phyloP scores from a whole-genome alignment of 352 stramenopile genomes.

The Phytophthora agathidicida region DNA sequence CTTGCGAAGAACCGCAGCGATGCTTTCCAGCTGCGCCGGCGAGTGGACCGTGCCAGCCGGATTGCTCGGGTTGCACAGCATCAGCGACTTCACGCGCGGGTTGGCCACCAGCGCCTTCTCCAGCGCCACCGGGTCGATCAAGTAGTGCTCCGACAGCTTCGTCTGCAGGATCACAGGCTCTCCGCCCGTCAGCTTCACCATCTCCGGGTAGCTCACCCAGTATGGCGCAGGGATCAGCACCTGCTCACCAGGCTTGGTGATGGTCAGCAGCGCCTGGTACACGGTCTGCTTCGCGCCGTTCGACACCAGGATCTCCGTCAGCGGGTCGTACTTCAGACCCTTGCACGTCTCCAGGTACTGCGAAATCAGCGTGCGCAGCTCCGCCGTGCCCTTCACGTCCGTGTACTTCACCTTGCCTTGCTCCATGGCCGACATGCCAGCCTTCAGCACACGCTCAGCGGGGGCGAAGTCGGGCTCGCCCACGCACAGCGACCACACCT shows the following conservation, averaged over 20 bases:
- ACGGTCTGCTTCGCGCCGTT: conserved; percentile 97
- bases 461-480: conserved; percentile 95
- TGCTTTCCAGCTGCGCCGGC: conserved; percentile 54
- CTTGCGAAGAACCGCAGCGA: conserved; percentile 63
- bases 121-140: conserved; percentile 89
- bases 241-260: conserved; percentile 92
- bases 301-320: conserved; percentile 94
- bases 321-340: conserved; percentile 87
- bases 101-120: conserved; percentile 70
- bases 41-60: conserved; percentile 89
- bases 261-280: conserved; percentile 93
- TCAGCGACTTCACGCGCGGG: conserved; percentile 87
- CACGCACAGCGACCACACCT: conserved; percentile 94
- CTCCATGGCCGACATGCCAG: conserved; percentile 72
- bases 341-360: conserved; percentile 92
- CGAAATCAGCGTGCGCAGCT: conserved; percentile 90
- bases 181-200: conserved; percentile 92
- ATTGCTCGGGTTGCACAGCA: conserved; percentile 98
- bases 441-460: conserved; percentile 89
- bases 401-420: conserved; percentile 95
- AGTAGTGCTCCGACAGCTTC: conserved; percentile 88
- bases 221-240: conserved; percentile 96
- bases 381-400: conserved; percentile 91
- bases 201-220: conserved; percentile 98
- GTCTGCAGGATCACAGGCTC: conserved; percentile 93